Conservation (phyloP, 345 rosid species). For the Iberis pinnata region DNA sequence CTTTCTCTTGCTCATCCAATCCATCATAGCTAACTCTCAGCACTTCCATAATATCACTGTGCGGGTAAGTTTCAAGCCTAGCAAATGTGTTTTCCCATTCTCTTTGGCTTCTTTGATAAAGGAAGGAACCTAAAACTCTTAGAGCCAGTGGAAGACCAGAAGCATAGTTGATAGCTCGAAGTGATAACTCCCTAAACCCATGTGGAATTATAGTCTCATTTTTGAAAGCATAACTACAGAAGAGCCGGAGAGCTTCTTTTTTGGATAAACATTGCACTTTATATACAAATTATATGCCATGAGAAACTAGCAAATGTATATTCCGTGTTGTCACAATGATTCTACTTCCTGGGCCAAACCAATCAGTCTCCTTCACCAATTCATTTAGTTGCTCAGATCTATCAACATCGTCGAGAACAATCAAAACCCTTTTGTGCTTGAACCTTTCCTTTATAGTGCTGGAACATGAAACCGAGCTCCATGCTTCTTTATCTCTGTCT, state of each 20-base stretch:
- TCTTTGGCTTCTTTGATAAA: slow-evolving; percentile 8
- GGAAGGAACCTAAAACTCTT: slow-evolving; percentile 32
- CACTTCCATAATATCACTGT: slow-evolving; percentile 25
- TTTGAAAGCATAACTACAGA: slow-evolving; percentile 23
- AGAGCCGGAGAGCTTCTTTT: slow-evolving; percentile 28
- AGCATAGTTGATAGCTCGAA: slow-evolving; percentile 22
- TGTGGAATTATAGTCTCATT: slow-evolving; percentile 8
- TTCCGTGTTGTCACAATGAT: slow-evolving; percentile 28
- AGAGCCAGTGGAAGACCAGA: slow-evolving; percentile 42
- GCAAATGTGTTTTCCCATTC: slow-evolving; percentile 31
- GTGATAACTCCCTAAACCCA: slow-evolving; percentile 10
- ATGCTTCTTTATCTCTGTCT: slow-evolving; percentile 15
- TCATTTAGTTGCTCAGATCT: slow-evolving; percentile 17
- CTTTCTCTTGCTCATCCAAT: slow-evolving; percentile 25
- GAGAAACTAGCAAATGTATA: slow-evolving; percentile 25
- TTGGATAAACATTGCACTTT: slow-evolving; percentile 16
- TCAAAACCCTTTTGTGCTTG: slow-evolving; percentile 14
- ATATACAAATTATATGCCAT: slow-evolving; percentile 17
- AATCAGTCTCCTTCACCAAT: slow-evolving; percentile 17
- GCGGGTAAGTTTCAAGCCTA: slow-evolving; percentile 24
- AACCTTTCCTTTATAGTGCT: slow-evolving; percentile 21
- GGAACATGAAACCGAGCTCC: slow-evolving; percentile 4
- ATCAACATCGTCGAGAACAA: slow-evolving; percentile 30
- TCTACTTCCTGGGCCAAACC: slow-evolving; percentile 4
- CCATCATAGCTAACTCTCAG: slow-evolving; percentile 37